Conservation (phyloP, 2,329 filamentous ascomycete genomes). For the Pseudophaeomoniella oleicola region DNA sequence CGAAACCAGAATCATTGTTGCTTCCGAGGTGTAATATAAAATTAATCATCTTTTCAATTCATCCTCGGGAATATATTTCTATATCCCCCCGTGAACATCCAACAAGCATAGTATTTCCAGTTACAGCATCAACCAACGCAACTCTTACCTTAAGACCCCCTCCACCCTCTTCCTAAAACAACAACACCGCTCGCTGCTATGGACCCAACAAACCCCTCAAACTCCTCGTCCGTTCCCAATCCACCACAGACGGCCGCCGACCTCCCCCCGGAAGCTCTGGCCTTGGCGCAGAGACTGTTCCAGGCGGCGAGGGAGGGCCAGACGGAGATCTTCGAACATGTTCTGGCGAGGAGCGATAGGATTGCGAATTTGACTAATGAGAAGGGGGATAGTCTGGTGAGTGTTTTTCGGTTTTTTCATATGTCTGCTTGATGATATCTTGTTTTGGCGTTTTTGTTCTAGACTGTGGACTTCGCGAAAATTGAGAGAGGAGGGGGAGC, state of each 20-base stretch:
- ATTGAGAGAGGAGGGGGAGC: too few relatives aligned
- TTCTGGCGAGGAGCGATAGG: conserved; percentile 45
- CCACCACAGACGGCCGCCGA: conserved; percentile 4
- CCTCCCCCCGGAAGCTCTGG: conserved; percentile 50
- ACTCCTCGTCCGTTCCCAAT: not conserved
- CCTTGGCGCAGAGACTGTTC: conserved; percentile 52
- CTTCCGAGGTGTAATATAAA: too few relatives aligned
- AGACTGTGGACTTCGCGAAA: too few relatives aligned
- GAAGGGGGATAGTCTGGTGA: conserved; percentile 55
- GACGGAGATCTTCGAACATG: conserved; percentile 43
- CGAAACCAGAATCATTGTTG: too few relatives aligned
- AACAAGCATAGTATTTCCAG: too few relatives aligned
- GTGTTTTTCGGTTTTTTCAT: conserved; percentile 7
- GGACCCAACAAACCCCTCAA: not conserved
- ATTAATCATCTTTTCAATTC: too few relatives aligned
- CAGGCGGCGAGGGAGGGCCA: conserved; percentile 49
- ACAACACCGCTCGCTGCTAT: too few relatives aligned
- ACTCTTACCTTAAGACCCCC: not conserved
- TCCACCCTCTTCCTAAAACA: not conserved
- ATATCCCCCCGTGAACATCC: too few relatives aligned
- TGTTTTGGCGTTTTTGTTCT: too few relatives aligned
- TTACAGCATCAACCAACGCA: too few relatives aligned
- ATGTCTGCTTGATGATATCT: not conserved
- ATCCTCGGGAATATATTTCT: too few relatives aligned
- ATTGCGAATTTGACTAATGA: conserved; percentile 58